Conservation (phyloP, 805 yeast species). For the Saccharomycopsis fibuligera region DNA sequence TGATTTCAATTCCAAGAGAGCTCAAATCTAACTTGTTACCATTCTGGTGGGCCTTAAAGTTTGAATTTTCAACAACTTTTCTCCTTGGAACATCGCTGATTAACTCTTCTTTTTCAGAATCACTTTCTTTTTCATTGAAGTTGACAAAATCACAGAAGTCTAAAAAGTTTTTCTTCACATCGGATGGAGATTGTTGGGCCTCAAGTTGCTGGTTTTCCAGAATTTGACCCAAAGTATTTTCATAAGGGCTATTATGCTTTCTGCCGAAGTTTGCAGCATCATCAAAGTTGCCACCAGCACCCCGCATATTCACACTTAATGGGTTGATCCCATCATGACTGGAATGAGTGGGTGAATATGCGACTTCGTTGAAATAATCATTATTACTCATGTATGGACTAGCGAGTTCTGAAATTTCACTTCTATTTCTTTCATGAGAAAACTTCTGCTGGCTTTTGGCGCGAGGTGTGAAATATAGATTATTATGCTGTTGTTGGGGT, state of each 20-base stretch:
- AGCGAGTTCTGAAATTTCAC: slow-evolving; percentile 19
- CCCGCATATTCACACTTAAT: neutral
- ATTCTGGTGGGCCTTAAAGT: neutral
- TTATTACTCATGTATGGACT: slow-evolving; percentile 15
- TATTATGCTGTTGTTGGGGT: neutral
- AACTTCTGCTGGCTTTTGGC: neutral
- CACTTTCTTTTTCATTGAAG: neutral
- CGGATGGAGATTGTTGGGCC: neutral
- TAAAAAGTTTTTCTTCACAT: slow-evolving; percentile 1
- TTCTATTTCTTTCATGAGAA: slow-evolving; percentile 19
- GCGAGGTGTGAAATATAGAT: slow-evolving; percentile 3
- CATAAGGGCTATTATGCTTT: neutral
- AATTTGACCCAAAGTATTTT: neutral
- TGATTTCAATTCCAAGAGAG: slow-evolving; percentile 16
- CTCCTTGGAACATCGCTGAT: too few relatives aligned
- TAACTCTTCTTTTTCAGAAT: too few relatives aligned
- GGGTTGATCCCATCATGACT: neutral
- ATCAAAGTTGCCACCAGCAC: neutral
- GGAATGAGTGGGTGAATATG: neutral
- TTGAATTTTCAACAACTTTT: neutral
- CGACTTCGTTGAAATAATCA: slow-evolving; percentile 7
- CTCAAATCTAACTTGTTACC: slow-evolving; percentile 5
- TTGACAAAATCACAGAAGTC: slow-evolving; percentile 5
- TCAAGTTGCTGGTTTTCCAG: too few relatives aligned
- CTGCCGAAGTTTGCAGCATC: neutral